A percentile compares a stretch with the other conserved stretches of the same genome.
These are phyloP conservation scores for Casuarina cunninghamiana DNA, from an alignment of 306 rosid species.

Conservation along the genomic window DNA sequence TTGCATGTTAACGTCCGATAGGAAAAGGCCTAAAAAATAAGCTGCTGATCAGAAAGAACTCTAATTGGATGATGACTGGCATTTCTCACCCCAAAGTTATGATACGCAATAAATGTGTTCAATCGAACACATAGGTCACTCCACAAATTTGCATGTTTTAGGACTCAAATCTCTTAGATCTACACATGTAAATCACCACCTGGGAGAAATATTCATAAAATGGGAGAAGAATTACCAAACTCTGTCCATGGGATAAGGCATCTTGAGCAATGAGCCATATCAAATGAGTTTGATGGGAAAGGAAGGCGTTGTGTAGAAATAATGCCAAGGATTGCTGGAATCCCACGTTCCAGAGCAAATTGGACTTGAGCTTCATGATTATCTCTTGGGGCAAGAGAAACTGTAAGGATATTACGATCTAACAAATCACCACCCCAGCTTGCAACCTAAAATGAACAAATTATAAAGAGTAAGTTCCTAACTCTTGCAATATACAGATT, in stretches of 20 bases:
- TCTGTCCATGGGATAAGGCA: conserved; percentile 99
- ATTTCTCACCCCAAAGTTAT: background rate
- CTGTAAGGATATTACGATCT: conserved; percentile 82
- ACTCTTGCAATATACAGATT: background rate
- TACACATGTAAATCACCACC: background rate
- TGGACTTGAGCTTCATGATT: conserved; percentile 99
- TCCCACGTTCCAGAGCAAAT: conserved; percentile 97
- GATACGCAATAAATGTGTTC: background rate
- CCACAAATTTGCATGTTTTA: conserved; percentile 2
- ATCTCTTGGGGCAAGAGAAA: conserved; percentile 99
- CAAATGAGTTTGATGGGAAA: conserved; percentile 90
- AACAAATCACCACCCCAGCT: conserved; percentile 99
- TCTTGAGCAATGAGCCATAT: conserved; percentile 99
- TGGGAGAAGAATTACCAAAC: conserved; percentile 63
- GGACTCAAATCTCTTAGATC: conserved; percentile 12
- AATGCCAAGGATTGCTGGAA: conserved; percentile 96
- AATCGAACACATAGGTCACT: background rate
- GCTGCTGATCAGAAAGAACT: conserved; percentile 4
- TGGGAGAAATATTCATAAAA: background rate
- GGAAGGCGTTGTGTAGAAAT: conserved; percentile 97
- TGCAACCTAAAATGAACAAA: conserved; percentile 69
- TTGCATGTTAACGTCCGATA: background rate
- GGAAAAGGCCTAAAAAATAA: conserved; percentile 7
- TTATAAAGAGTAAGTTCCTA: conserved; percentile 15
- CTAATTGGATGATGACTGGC: background rate